Evolutionary conservation across 352 stramenopile species (phyloP).

Genomic region (Pythium aristosporum): DNA sequence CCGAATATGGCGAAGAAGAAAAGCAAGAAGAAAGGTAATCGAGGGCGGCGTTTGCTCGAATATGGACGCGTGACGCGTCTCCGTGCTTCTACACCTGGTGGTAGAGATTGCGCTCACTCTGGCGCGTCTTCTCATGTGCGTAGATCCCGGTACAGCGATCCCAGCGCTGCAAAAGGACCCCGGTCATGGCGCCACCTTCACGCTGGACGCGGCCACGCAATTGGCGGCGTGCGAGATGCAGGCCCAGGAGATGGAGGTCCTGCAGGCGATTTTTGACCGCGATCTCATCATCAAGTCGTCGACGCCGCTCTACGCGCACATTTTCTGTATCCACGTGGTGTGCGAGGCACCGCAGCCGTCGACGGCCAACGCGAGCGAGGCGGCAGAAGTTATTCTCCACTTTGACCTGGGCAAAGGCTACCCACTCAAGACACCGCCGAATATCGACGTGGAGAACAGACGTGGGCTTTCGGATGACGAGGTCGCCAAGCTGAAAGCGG

Average conservation of each 20-base stretch:
- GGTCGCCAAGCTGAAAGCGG: constrained; percentile 46
- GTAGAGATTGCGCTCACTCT: background rate
- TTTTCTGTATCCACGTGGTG: constrained; percentile 76
- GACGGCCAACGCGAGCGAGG: constrained; percentile 26
- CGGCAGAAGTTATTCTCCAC: constrained; percentile 68
- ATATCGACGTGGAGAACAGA: constrained; percentile 65
- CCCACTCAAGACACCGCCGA: constrained; percentile 59
- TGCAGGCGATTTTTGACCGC: constrained; percentile 80
- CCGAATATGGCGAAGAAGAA: constrained; percentile 73
- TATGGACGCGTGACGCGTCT: background rate
- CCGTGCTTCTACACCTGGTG: too few relatives aligned
- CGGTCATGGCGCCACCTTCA: background rate
- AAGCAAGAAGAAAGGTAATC: constrained; percentile 64
- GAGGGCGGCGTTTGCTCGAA: background rate
- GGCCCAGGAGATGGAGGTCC: constrained; percentile 75
- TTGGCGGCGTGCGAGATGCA: constrained; percentile 63
- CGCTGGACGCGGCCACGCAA: constrained; percentile 44
- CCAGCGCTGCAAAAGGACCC: constrained; percentile 4
- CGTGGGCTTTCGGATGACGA: constrained; percentile 74
- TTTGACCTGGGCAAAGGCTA: constrained; percentile 74
- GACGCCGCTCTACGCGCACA: constrained; percentile 79
- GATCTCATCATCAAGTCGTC: constrained; percentile 69
- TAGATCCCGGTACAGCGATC: constrained; percentile 14
- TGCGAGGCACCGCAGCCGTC: constrained; percentile 45
- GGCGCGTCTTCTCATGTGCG: constrained; percentile 7